Conservation (phyloP, 805 yeast genomes). For the Candida saitoana region DNA sequence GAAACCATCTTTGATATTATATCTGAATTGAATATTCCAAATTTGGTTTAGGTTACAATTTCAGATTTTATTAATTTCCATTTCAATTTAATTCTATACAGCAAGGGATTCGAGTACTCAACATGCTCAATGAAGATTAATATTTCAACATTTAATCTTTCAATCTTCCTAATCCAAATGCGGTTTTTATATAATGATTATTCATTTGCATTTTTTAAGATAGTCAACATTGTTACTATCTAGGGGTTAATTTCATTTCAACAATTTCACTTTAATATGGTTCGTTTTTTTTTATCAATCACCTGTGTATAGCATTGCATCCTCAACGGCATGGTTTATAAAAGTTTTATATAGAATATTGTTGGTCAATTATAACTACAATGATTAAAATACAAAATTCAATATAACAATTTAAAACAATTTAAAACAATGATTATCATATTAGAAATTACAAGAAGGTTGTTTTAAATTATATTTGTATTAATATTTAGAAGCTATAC, state of each 20-base stretch:
- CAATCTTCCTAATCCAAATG: constrained; percentile 5
- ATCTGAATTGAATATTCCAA: constrained; percentile 24
- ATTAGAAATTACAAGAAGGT: constrained; percentile 1
- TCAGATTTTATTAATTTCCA: neutral
- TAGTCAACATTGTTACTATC: constrained; percentile 1
- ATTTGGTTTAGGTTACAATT: constrained; percentile 5
- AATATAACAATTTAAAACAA: neutral
- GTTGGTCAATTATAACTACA: neutral
- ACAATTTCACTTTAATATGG: constrained; percentile 18
- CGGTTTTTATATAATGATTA: constrained; percentile 6
- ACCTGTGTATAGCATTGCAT: constrained; percentile 41
- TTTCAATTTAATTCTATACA: constrained; percentile 16
- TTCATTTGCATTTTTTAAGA: constrained; percentile 7
- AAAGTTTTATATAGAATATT: constrained; percentile 9
- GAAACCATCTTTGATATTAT: constrained; percentile 56
- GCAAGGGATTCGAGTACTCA: constrained; percentile 30
- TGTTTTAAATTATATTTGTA: neutral
- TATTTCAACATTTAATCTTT: constrained; percentile 22
- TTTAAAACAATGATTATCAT: no score
- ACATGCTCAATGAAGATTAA: constrained; percentile 25
- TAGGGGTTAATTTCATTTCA: constrained; percentile 23
- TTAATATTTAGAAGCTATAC: neutral
- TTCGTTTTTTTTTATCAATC: constrained; percentile 7
- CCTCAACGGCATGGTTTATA: constrained; percentile 45
- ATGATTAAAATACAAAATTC: neutral